Conservation (phyloP, 2,329 filamentous ascomycete genomes). For the Trichoderma atroviride region DNA sequence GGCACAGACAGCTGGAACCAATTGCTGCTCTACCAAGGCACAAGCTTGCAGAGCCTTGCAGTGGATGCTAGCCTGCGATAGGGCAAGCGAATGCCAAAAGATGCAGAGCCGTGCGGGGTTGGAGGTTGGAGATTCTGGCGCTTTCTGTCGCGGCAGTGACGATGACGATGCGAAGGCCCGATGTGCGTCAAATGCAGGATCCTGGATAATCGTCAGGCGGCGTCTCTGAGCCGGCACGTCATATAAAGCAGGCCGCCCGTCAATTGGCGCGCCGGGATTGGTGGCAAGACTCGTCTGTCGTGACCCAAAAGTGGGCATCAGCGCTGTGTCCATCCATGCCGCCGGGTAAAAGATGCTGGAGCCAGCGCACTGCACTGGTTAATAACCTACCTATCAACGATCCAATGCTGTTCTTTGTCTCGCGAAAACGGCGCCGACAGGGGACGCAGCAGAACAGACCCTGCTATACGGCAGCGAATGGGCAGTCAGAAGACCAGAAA, state of each 20-base stretch:
- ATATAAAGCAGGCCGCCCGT: conserved; percentile 14
- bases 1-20: neutral
- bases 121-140: neutral
- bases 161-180: conserved; percentile 13
- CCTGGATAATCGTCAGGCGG: conserved; percentile 24
- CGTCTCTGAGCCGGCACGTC: conserved; percentile 17
- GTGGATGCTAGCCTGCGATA: conserved; percentile 6
- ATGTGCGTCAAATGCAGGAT: conserved; percentile 22
- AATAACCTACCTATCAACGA: neutral
- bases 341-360: conserved; percentile 8
- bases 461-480: neutral
- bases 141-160: neutral
- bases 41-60: neutral
- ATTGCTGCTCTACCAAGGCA: neutral
- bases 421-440: neutral
- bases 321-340: conserved; percentile 12
- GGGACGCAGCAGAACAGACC: neutral
- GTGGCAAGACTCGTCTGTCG: conserved; percentile 20
- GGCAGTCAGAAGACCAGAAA: neutral
- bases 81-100: neutral
- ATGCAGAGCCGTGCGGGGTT: conserved; percentile 12
- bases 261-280: conserved; percentile 18
- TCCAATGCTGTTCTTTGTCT: neutral
- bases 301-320: conserved; percentile 20
- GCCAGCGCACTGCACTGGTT: neutral